These are phyloP conservation scores for Hypoxylon lenormandii DNA, from an alignment of 495 filamentous ascomycete species.

Conservation along the genomic window DNA sequence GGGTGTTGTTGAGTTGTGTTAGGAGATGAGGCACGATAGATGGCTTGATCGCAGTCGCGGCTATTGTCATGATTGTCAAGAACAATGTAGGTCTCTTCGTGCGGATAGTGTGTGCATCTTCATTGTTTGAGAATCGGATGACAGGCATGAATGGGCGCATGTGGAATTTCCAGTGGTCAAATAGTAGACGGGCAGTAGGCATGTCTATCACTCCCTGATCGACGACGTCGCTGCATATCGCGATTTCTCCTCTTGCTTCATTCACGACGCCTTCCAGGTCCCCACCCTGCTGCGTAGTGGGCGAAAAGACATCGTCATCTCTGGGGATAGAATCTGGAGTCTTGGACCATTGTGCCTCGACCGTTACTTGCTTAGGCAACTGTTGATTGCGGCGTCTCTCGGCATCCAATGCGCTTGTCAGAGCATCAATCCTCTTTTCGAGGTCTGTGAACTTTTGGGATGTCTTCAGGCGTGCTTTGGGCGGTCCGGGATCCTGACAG, in stretches of 20 bases:
- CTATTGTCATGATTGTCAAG: constrained; percentile 39
- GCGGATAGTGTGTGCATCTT: constrained; percentile 19
- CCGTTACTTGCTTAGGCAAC: constrained; percentile 6
- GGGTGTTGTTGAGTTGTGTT: constrained; percentile 26
- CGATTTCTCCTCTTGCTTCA: not conserved
- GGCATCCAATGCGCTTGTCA: constrained; percentile 33
- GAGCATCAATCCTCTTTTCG: constrained; percentile 38
- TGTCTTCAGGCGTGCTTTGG: constrained; percentile 38
- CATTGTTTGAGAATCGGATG: constrained; percentile 21
- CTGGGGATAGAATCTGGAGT: constrained; percentile 27
- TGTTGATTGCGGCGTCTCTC: constrained; percentile 34
- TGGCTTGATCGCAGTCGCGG: constrained; percentile 27
- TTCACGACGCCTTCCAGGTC: not conserved
- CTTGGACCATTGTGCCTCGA: constrained; percentile 24
- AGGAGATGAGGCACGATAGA: constrained; percentile 25
- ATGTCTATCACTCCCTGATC: constrained; percentile 31
- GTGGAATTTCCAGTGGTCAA: constrained; percentile 31
- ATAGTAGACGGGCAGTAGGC: constrained; percentile 18
- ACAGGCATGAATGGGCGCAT: constrained; percentile 44
- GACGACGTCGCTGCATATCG: constrained; percentile 14
- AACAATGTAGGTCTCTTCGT: constrained; percentile 35
- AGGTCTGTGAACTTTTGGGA: constrained; percentile 41
- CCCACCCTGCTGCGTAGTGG: constrained; percentile 1
- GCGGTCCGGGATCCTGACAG: constrained; percentile 41
- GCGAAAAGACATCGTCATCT: constrained; percentile 8